Evolutionary conservation across 768 basidiomycete genomes (phyloP).

Genomic region (Ephemerocybe angulata): DNA sequence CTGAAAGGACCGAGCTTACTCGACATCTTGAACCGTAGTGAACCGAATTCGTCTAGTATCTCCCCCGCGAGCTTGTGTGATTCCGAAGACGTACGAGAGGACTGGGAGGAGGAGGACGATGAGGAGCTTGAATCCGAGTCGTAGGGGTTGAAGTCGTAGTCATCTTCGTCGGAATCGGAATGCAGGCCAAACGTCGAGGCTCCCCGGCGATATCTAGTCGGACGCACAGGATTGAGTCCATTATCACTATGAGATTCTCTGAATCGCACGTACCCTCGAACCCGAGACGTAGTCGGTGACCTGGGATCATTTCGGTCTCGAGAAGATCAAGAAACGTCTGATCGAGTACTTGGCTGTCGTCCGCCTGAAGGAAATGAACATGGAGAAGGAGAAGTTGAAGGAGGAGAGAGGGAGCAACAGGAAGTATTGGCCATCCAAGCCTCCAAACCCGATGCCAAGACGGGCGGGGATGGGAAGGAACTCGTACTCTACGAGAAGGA

Average conservation of each 20-base stretch:
- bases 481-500: slow-evolving; percentile 27
- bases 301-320: slow-evolving; percentile 82
- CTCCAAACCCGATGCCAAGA: too few species aligned
- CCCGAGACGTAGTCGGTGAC: background rate
- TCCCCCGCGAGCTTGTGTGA: background rate
- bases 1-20: too few species aligned
- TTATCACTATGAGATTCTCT: background rate
- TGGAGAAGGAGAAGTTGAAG: slow-evolving; percentile 29
- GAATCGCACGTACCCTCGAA: background rate
- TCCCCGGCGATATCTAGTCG: slow-evolving; percentile 25
- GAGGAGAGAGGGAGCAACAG: slow-evolving; percentile 17
- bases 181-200: slow-evolving; percentile 36
- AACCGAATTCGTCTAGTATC: background rate
- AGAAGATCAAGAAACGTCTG: slow-evolving; percentile 86
- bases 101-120: slow-evolving; percentile 17
- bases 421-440: slow-evolving; percentile 16
- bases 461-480: slow-evolving; percentile 23
- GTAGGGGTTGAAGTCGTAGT: background rate
- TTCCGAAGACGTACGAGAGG: slow-evolving; percentile 1
- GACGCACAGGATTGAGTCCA: background rate
- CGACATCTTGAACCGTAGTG: too few species aligned
- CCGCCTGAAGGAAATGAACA: slow-evolving; percentile 50
- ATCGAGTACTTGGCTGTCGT: slow-evolving; percentile 93
- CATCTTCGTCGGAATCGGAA: slow-evolving; percentile 36
- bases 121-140: slow-evolving; percentile 21